Base-by-base conservation (phyloP, 2,329 filamentous ascomycete genomes). In the Myriosclerotinia scirpicola region DNA sequence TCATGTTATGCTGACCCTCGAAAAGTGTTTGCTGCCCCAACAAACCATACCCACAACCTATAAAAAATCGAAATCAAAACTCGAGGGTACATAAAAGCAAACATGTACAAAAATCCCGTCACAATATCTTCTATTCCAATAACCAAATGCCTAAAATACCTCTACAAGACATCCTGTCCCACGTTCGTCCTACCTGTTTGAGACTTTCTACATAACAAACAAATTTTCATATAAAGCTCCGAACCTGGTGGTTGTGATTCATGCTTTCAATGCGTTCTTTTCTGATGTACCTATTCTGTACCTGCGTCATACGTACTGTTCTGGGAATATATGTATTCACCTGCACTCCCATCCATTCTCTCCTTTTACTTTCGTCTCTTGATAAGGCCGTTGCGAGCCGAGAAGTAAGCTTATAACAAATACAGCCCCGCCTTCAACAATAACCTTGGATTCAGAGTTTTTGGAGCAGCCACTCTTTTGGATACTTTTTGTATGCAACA, bases 171-270 rank as follows among this genome's bases (percentile, higher is more conserved):
- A 40, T 54, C 22, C 7, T n/a, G 59, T 54, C 30, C 59, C 20
- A 62, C 48, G 3, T 54, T 38, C 12, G 59, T 53, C 36, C 34
- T 53, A 53, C 59, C 17, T 52, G 20, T 26, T 38, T 54, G 34
- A 44, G 36, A 46, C 20, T 42, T 20, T 30, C 15, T 11, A 36
- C 30, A 52, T 48, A 20, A 20, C 59, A 62, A 30, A 52, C 48
- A 54, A 54, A 36, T 42, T 6, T 42, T 58, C 54, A 22, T 44
- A 17, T 30, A 20, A 60, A 15, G 14, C 36, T 17, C 30, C 42
- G 8, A 60, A 5, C 26, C 56, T 22, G 36, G 56, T 60, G 56
- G 56, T 12, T 15, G 30, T 60, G 40, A 60, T 34, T 48, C 40
- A 60, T 46, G 2, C 17, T 36, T 60, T 22, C 17, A 2, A 12